These are phyloP conservation scores for Leishmania lainsoni DNA, from an alignment of 208 protist genomes.

Conservation along the genomic window DNA sequence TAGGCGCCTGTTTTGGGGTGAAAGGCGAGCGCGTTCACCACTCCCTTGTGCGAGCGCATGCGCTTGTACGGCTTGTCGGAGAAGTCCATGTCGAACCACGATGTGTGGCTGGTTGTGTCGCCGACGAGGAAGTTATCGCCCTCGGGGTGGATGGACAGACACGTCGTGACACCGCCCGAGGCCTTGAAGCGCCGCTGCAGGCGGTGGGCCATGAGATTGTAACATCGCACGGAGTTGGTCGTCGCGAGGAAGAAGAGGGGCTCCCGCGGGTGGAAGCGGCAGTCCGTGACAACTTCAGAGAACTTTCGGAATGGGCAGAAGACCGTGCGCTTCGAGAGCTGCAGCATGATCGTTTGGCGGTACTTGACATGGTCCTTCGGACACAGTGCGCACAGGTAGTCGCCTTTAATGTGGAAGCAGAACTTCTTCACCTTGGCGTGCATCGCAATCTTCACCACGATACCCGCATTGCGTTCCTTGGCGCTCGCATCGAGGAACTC, in stretches of 20 bases:
- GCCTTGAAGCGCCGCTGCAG: slow-evolving; percentile 96
- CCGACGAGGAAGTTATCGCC: slow-evolving; percentile 98
- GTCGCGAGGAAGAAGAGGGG: slow-evolving; percentile 99
- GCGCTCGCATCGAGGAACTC: slow-evolving; percentile 85
- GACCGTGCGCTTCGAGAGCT: slow-evolving; percentile 91
- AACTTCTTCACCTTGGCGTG: slow-evolving; percentile 91
- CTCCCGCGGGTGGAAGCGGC: slow-evolving; percentile 98
- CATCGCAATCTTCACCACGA: slow-evolving; percentile 89
- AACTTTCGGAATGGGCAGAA: slow-evolving; percentile 94
- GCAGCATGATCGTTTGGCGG: slow-evolving; percentile 92
- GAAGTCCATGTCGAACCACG: slow-evolving; percentile 99
- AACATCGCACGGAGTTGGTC: slow-evolving; percentile 95
- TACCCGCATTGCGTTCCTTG: slow-evolving; percentile 76
- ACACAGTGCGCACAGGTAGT: slow-evolving; percentile 92
- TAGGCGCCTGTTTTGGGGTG: slow-evolving; percentile 90
- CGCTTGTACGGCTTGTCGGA: slow-evolving; percentile 97
- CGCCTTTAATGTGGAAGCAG: slow-evolving; percentile 87
- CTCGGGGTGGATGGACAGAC: slow-evolving; percentile 95
- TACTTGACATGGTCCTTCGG: slow-evolving; percentile 94
- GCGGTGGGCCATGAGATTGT: slow-evolving; percentile 97
- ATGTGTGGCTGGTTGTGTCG: slow-evolving; percentile 89
- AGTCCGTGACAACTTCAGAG: slow-evolving; percentile 91
- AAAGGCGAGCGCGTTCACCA: slow-evolving; percentile 92
- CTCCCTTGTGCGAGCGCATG: slow-evolving; percentile 94
- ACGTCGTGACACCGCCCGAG: slow-evolving; percentile 86